These are phyloP conservation scores for Gentiana macrophylla DNA, from an alignment of 257 asterid genomes.

Conservation along the genomic window DNA sequence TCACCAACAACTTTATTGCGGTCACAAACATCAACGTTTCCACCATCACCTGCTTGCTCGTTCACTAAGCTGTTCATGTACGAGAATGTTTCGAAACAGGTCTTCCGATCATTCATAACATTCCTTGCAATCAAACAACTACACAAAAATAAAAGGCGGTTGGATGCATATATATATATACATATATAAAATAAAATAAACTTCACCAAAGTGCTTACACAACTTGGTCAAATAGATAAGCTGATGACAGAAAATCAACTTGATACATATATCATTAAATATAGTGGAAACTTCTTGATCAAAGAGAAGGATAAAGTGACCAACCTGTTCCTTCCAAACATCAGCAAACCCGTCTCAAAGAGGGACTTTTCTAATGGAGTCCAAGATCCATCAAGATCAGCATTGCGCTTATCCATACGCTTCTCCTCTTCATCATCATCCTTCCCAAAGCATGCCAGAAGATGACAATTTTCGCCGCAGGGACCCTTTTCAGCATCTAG, in stretches of 20 bases:
- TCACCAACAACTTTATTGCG: conserved; percentile 54
- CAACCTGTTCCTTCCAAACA: conserved; percentile 89
- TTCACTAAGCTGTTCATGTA: conserved; percentile 67
- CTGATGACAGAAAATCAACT: no score
- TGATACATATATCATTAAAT: no score
- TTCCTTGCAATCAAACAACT: conserved; percentile 96
- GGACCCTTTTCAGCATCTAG: conserved; percentile 55
- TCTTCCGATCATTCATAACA: conserved; percentile 75
- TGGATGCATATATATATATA: conserved; percentile 8
- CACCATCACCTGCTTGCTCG: conserved; percentile 41
- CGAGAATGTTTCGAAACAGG: conserved; percentile 64
- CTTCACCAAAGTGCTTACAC: neutral
- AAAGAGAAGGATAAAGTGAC: conserved; percentile 7
- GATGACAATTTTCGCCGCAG: conserved; percentile 71
- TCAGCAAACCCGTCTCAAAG: conserved; percentile 77
- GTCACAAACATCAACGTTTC: conserved; percentile 36
- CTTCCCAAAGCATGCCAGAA: conserved; percentile 33
- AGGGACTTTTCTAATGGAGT: conserved; percentile 79
- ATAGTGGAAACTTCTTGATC: no score
- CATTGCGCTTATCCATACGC: conserved; percentile 34
- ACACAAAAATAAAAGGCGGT: conserved; percentile 26
- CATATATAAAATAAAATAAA: neutral
- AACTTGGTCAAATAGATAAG: neutral
- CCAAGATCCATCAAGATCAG: conserved; percentile 46
- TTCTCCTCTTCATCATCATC: conserved; percentile 21